These are phyloP conservation scores for Arthrobotrys conoides DNA, from an alignment of 2,329 filamentous ascomycete genomes.

Conservation along the genomic window DNA sequence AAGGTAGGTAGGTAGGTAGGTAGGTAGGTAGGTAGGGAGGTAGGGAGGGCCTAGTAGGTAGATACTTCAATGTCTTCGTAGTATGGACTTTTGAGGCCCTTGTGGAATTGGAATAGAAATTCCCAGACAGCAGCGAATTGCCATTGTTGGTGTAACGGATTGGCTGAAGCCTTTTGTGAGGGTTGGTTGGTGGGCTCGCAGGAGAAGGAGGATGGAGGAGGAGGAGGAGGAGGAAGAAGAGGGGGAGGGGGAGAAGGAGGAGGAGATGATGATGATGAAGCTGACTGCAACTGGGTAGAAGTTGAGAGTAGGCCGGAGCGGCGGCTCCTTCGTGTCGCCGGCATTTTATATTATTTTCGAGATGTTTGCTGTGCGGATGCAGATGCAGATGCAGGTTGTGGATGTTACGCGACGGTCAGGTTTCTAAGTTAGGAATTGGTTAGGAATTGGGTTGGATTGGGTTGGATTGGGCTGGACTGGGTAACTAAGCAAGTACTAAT, in stretches of 20 bases:
- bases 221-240: background rate
- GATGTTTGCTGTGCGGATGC: conserved; percentile 11
- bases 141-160: conserved; percentile 55
- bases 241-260: conserved; percentile 2
- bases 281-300: background rate
- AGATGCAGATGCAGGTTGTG: conserved; percentile 1
- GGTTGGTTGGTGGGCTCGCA: too few species aligned
- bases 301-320: background rate
- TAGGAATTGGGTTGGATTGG: background rate
- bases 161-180: conserved; percentile 5
- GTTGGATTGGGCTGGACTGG: too few species aligned
- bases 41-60: too few species aligned
- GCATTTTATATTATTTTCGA: conserved; percentile 44
- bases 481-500: too few species aligned
- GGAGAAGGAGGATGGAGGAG: conserved; percentile 10
- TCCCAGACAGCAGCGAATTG: conserved; percentile 75
- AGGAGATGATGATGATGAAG: conserved; percentile 25
- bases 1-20: too few species aligned
- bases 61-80: conserved; percentile 86
- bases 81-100: conserved; percentile 86
- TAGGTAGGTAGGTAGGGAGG: too few species aligned
- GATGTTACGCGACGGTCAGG: conserved; percentile 49
- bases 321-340: conserved; percentile 50
- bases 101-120: conserved; percentile 92
- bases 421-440: background rate